These are phyloP conservation scores for Pyrenophora tritici-repentis DNA, from an alignment of 2,329 filamentous ascomycete species.

Conservation along the genomic window DNA sequence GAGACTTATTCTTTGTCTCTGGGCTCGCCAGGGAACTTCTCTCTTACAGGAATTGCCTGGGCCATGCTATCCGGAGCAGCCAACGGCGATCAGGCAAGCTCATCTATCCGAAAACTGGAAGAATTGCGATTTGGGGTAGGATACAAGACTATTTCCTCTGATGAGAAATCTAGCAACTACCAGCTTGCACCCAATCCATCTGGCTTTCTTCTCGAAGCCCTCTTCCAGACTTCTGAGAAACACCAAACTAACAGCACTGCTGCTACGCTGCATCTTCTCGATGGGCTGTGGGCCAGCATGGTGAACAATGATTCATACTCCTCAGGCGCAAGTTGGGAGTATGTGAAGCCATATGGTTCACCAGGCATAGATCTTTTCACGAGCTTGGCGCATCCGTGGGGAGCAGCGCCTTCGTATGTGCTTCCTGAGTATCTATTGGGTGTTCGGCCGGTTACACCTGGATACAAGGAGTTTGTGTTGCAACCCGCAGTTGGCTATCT, in stretches of 20 bases:
- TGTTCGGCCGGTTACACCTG: slow-evolving; percentile 12
- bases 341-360: slow-evolving; percentile 46
- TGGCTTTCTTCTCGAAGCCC: slow-evolving; percentile 50
- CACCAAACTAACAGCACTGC: slow-evolving; percentile 6
- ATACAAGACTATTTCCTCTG: slow-evolving; percentile 7
- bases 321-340: slow-evolving; percentile 54
- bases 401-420: slow-evolving; percentile 53
- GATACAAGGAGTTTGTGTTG: slow-evolving; percentile 14
- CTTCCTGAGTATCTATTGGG: slow-evolving; percentile 33
- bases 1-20: slow-evolving; percentile 42
- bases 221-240: slow-evolving; percentile 35
- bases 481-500: not conserved
- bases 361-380: slow-evolving; percentile 53
- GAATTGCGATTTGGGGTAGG: not conserved
- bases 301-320: slow-evolving; percentile 42
- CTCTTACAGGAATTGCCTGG: slow-evolving; percentile 42
- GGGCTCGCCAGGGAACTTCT: slow-evolving; percentile 35
- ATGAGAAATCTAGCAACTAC: slow-evolving; percentile 18
- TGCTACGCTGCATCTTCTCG: slow-evolving; percentile 39
- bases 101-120: slow-evolving; percentile 37
- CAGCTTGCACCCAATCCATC: slow-evolving; percentile 51
- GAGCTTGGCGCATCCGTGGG: slow-evolving; percentile 53
- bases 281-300: slow-evolving; percentile 52
- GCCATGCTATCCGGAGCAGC: slow-evolving; percentile 44
- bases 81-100: slow-evolving; percentile 35